Conservation (phyloP, 1,284 basidiomycete genomes). For the Trametes versicolor region DNA sequence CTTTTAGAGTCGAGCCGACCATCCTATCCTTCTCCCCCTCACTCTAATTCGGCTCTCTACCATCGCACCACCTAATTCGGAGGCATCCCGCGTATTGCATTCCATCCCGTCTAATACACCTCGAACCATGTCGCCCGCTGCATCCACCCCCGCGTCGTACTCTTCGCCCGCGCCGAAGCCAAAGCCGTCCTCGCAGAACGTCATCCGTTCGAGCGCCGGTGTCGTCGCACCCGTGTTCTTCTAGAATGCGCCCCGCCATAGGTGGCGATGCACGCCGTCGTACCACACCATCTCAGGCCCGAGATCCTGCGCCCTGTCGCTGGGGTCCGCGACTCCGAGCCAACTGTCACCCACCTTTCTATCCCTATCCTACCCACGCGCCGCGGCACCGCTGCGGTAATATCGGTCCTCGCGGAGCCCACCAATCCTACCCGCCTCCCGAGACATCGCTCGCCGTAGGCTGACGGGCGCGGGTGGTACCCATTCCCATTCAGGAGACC, state of each 20-base stretch:
- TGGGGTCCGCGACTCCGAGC: neutral
- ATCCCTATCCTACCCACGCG: neutral
- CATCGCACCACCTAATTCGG: slow-evolving; percentile 14
- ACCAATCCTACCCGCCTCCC: neutral
- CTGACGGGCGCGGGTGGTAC: neutral
- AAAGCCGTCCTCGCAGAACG: slow-evolving; percentile 37
- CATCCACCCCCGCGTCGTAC: slow-evolving; percentile 26
- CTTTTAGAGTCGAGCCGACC: slow-evolving; percentile 15
- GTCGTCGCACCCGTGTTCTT: slow-evolving; percentile 41
- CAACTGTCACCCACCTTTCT: neutral
- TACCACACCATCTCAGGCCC: neutral
- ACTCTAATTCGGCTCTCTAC: slow-evolving; percentile 9
- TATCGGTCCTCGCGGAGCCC: neutral
- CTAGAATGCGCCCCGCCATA: slow-evolving; percentile 18
- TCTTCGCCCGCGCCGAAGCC: slow-evolving; percentile 33
- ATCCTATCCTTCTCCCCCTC: neutral
- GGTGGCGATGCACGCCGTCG: neutral
- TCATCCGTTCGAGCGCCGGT: slow-evolving; percentile 39
- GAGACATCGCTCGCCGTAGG: neutral
- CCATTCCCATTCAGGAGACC: neutral
- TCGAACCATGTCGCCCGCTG: slow-evolving; percentile 30
- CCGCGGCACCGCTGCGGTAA: neutral
- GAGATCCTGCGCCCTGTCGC: neutral
- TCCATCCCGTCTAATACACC: slow-evolving; percentile 6
- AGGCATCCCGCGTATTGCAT: slow-evolving; percentile 5